phyloP scores from a whole-genome alignment of 139 green algal genomes.

The Deuterostichococcus epilithicus region DNA sequence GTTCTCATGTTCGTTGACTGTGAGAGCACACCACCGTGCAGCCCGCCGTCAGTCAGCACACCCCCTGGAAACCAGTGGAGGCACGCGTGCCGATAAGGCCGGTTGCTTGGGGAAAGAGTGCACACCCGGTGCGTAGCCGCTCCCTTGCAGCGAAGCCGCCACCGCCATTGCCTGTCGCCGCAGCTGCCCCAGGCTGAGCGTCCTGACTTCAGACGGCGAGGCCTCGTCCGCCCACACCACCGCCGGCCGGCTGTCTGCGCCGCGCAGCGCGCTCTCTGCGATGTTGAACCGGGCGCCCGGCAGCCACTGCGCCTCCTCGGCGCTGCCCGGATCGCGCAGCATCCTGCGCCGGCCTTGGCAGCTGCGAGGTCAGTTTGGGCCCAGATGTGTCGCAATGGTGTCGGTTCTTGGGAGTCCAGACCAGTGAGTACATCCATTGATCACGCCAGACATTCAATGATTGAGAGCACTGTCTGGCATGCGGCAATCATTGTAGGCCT shows the following conservation, averaged over 20 bases:
- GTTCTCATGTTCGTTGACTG: neutral
- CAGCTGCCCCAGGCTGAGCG: conserved; percentile 48
- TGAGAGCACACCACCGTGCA: neutral
- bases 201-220: conserved; percentile 31
- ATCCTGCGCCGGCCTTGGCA: conserved; percentile 7
- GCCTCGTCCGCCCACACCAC: conserved; percentile 74
- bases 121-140: too few relatives aligned
- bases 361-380: too few relatives aligned
- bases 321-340: conserved; percentile 22
- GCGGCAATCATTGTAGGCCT: neutral
- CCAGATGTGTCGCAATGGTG: too few relatives aligned
- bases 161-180: neutral
- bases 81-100: too few relatives aligned
- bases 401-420: too few relatives aligned
- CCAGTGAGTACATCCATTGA: too few relatives aligned
- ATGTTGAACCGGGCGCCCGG: conserved; percentile 77
- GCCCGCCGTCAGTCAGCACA: neutral
- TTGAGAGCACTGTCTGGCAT: neutral
- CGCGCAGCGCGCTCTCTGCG: conserved; percentile 51
- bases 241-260: conserved; percentile 24
- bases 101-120: too few relatives aligned
- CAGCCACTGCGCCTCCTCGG: conserved; percentile 62
- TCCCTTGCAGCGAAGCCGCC: too few relatives aligned
- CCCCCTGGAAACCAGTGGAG: neutral
- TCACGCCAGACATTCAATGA: too few relatives aligned